Base-by-base conservation (phyloP, 2,329 filamentous ascomycete species). In the Colletotrichum musae region DNA sequence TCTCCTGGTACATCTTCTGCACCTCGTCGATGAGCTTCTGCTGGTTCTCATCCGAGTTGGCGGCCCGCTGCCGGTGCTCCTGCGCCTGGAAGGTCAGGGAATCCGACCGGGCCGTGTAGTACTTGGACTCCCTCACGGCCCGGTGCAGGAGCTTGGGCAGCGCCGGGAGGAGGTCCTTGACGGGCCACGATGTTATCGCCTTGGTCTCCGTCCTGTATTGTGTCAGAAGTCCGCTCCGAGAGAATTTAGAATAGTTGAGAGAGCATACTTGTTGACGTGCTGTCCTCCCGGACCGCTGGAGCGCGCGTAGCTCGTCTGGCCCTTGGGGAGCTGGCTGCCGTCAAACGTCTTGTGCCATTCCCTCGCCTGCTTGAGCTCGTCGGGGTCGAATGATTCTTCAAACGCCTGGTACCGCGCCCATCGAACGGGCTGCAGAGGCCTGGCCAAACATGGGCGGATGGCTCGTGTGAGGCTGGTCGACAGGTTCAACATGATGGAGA, bases 191-290 rank as follows among this genome's bases (percentile, higher is more conserved):
- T 0, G 88, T 88, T 53, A 84, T 86, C 24, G 88, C 88, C 72
- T 90, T 90, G 58, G 83, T 86, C 77, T 90, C 88, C 0, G 88
- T 90, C 70, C 88, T 90, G 72, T n/a, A 15, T 10, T 5, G 9
- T 6, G 28, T 70, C 32, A 70, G 57, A 9, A 21, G 39, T 6
- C 16, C 41, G 41, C 41, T 26, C 13, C 24, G 16, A 21, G 12
- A 12, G 13, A 28, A 9, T 15, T 43, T 21, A 6, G 13, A 41
- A 3, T 21, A 21, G 21, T 21, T 3, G 24, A 39, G 12, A 32
- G n/a, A n/a, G 76, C 84, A 61, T 74, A 90, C 88, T 90, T 90
- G 75, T 90, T 90, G 39, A 90, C 88, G 74, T 90, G 87, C 72
- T 90, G 88, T 2, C 88, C 88, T 13, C 88, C 88, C 2, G 88